phyloP scores from a whole-genome alignment of 805 yeast genomes.

The Lachancea lanzarotensis region DNA sequence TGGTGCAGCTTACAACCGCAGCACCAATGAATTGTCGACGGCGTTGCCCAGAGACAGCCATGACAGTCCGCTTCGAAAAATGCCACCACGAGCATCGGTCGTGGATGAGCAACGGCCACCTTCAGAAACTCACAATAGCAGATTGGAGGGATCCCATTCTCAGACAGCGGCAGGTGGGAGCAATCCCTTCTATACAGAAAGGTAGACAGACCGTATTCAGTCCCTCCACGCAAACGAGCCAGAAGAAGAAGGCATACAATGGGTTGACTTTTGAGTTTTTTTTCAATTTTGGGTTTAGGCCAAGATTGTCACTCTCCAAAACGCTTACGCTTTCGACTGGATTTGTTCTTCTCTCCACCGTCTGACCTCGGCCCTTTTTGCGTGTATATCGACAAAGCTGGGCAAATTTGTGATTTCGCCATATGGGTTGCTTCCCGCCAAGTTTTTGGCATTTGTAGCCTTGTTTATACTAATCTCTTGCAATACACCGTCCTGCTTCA shows the following conservation, averaged over 20 bases:
- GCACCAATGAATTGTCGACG: neutral
- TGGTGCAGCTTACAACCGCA: constrained; percentile 1
- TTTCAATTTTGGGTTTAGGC: too few relatives aligned
- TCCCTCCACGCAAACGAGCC: neutral
- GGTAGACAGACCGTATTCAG: neutral
- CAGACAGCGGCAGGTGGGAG: neutral
- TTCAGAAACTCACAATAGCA: constrained; percentile 2
- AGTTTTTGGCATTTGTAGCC: constrained; percentile 27
- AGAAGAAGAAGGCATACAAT: neutral
- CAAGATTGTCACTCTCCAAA: too few relatives aligned
- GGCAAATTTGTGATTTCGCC: constrained; percentile 27
- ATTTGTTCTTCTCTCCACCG: constrained; percentile 15
- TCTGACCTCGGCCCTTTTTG: constrained; percentile 18
- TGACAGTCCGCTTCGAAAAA: constrained; percentile 3
- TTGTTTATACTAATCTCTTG: constrained; percentile 26
- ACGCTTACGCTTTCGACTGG: neutral
- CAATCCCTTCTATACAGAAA: constrained; percentile 4
- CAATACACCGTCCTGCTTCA: constrained; percentile 21
- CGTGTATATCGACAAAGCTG: constrained; percentile 24
- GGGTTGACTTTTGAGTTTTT: too few relatives aligned
- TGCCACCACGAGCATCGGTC: neutral
- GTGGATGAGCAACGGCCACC: neutral
- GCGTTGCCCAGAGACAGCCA: neutral
- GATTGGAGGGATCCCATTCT: neutral
- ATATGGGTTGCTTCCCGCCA: constrained; percentile 25